phyloP scores from a whole-genome alignment of 371 early-diverging fungal genomes.

The Globomyces sp. region DNA sequence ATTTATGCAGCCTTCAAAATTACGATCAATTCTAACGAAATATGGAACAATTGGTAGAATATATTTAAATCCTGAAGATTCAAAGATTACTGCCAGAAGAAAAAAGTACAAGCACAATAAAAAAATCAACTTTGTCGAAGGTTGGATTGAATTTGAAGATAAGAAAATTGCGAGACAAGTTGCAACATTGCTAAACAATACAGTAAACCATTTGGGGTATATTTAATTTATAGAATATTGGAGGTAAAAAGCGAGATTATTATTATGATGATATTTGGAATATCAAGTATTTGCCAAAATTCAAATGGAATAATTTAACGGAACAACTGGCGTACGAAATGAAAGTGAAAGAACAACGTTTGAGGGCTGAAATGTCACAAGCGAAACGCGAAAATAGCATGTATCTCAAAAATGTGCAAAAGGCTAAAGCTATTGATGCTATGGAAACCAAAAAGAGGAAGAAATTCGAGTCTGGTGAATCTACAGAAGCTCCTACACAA shows the following conservation, averaged over 20 bases:
- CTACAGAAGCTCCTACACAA: constrained; percentile 12
- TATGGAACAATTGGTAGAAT: constrained; percentile 83
- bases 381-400: constrained; percentile 81
- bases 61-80: constrained; percentile 77
- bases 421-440: constrained; percentile 76
- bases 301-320: constrained; percentile 94
- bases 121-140: constrained; percentile 76
- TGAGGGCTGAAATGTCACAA: constrained; percentile 83
- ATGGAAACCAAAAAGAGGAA: constrained; percentile 64
- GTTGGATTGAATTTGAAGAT: constrained; percentile 96
- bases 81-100: constrained; percentile 39
- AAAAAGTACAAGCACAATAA: constrained; percentile 58
- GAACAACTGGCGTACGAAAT: constrained; percentile 78
- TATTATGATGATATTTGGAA: constrained; percentile 96
- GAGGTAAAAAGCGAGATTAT: constrained; percentile 76
- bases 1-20: constrained; percentile 82
- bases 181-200: constrained; percentile 76
- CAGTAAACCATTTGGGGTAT: constrained; percentile 3
- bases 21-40: constrained; percentile 67
- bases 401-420: constrained; percentile 81
- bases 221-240: constrained; percentile 51
- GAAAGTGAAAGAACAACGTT: constrained; percentile 76
- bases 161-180: constrained; percentile 81
- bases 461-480: constrained; percentile 17
- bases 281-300: constrained; percentile 90